Evolutionary conservation across 1,139 yeast genomes (phyloP), one percentile per base, ranked within the genome.

Genomic region (Suhomyces bokatorum): DNA sequence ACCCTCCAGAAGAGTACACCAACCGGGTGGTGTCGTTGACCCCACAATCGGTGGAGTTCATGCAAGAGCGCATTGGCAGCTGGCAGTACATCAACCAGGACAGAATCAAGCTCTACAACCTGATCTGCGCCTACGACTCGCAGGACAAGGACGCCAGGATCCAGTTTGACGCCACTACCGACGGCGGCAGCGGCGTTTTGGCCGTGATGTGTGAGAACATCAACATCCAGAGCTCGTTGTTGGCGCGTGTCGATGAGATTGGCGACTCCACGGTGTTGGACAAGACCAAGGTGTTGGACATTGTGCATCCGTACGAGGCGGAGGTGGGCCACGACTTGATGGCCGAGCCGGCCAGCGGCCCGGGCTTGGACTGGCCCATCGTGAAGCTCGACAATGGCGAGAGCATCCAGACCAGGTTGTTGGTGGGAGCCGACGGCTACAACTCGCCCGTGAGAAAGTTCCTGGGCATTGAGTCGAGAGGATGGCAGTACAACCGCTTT

Each of bases 371-470:
- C 42, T 89, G 97, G 96, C 98, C 98, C 0, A 63, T 83, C 6
- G 82, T 93, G 3, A 74, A 78, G 22, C 70, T 93, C 16, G 80
- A 81, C 17, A 78, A 80, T 49, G 97, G 97, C 1, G 77, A 78
- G 13, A 55, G 61, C 13, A 69, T 85, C 40, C 80, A 80, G 55
- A 78, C 97, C 0, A 73, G 97, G 48, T 71, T 93, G 20, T 72
- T 93, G 31, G 81, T 91, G 12, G 99, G 99, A 9, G 96, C 97
- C 16, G 99, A 93, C 63, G 99, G 99, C 0, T 89, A 83, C 62
- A 89, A 91, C 64, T 90, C 98, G 0, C 97, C 97, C 0, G 99
- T 87, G 3, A 77, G 98, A 37, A 75, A 79, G 51, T 91, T 79
- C 60, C 86, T 97, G 0, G 82, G 80, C 2, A 89, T 95, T 45